A percentile compares a stretch with the other conserved stretches of the same genome.
These are phyloP conservation scores for Paraphoma chrysanthemicola DNA, from an alignment of 2,329 filamentous ascomycete species.

Conservation along the genomic window DNA sequence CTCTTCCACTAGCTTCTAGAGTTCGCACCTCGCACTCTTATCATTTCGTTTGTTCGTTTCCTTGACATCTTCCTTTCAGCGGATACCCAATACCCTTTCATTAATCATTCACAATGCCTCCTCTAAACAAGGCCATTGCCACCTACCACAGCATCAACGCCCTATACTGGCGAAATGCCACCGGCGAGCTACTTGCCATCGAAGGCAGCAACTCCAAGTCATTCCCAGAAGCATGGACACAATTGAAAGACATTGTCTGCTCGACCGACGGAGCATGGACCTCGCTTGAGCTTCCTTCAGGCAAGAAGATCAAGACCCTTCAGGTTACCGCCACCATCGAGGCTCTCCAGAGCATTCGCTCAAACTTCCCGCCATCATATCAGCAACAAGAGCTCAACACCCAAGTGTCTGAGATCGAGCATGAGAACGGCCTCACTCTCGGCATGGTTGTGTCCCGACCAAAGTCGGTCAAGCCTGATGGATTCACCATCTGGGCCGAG, in stretches of 20 bases:
- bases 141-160: constrained; percentile 37
- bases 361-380: constrained; percentile 30
- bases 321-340: constrained; percentile 22
- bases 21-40: constrained; percentile 1
- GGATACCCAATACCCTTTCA: constrained; percentile 6
- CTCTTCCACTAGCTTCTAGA: constrained; percentile 11
- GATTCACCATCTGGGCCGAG: constrained; percentile 35
- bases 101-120: constrained; percentile 27
- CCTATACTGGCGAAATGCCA: constrained; percentile 35
- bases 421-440: constrained; percentile 27
- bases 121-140: constrained; percentile 37
- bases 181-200: constrained; percentile 31
- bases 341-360: constrained; percentile 25
- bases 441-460: constrained; percentile 31
- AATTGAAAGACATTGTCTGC: constrained; percentile 24
- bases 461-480: constrained; percentile 29
- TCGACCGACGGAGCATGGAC: constrained; percentile 19
- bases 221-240: constrained; percentile 26
- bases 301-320: constrained; percentile 31
- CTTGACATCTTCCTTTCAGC: constrained; percentile 9
- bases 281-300: constrained; percentile 27
- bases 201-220: constrained; percentile 31
- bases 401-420: constrained; percentile 26
- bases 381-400: constrained; percentile 27
- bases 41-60: constrained; percentile 13